Evolutionary conservation across 2,329 filamentous ascomycete species (phyloP).

Genomic region (Aspergillus flavus): DNA sequence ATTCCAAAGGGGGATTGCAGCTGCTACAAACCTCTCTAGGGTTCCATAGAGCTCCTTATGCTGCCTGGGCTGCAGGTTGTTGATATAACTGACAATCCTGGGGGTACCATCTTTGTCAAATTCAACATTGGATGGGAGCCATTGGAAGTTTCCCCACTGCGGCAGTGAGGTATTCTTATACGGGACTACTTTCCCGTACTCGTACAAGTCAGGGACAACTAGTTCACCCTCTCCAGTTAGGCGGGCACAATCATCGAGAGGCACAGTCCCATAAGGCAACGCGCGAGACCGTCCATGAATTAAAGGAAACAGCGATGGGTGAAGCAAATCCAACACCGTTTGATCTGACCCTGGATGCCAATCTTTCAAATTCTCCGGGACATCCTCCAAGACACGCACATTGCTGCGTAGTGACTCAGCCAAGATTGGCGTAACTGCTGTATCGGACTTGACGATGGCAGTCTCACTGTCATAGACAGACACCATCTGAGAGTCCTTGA

Average conservation of each 20-base stretch:
- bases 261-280: conserved; percentile 22
- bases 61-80: conserved; percentile 44
- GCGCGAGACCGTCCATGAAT: conserved; percentile 32
- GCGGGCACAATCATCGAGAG: conserved; percentile 26
- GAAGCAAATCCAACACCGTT: conserved; percentile 65
- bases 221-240: conserved; percentile 16
- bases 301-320: conserved; percentile 57
- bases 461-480: conserved; percentile 5
- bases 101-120: conserved; percentile 21
- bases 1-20: conserved; percentile 52
- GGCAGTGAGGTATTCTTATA: conserved; percentile 20
- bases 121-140: conserved; percentile 46
- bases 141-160: conserved; percentile 42
- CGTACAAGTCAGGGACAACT: not conserved
- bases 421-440: conserved; percentile 43
- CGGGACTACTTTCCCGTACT: no score
- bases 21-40: conserved; percentile 41
- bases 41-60: conserved; percentile 37
- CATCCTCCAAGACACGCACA: conserved; percentile 54
- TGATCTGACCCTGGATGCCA: conserved; percentile 63
- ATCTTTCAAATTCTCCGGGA: conserved; percentile 54
- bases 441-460: conserved; percentile 37
- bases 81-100: conserved; percentile 46
- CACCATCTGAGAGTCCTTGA: not conserved
- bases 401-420: conserved; percentile 48